Conservation (phyloP, 331 rosid genomes). For the Phaseolus coccineus region DNA sequence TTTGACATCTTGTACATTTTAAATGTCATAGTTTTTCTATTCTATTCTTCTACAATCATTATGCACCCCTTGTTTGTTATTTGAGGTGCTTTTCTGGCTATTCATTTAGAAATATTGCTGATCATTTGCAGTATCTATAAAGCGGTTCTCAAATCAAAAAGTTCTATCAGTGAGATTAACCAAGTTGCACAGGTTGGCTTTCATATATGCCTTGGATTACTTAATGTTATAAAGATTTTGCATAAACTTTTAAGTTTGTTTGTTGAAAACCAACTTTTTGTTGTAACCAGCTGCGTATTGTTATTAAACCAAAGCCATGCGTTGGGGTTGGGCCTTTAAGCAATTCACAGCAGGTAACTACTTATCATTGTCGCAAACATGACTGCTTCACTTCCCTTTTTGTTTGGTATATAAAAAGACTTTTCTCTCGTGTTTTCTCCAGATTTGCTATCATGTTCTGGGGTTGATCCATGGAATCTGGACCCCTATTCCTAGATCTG, state of each 20-base stretch:
- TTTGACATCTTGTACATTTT: constrained; percentile 37
- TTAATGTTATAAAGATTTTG: constrained; percentile 34
- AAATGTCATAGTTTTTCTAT: constrained; percentile 12
- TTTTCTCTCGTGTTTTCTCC: constrained; percentile 50
- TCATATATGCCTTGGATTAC: constrained; percentile 42
- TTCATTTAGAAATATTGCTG: constrained; percentile 37
- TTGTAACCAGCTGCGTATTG: constrained; percentile 80
- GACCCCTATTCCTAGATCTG: constrained; percentile 99
- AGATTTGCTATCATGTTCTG: constrained; percentile 98
- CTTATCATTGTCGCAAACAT: constrained; percentile 33
- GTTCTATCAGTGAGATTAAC: constrained; percentile 86
- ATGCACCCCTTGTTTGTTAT: constrained; percentile 33
- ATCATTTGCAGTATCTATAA: constrained; percentile 76
- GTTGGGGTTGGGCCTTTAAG: constrained; percentile 90
- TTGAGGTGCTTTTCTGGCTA: constrained; percentile 35
- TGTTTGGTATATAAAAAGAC: constrained; percentile 21
- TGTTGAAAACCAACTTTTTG: constrained; percentile 49
- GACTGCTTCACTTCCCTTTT: constrained; percentile 33
- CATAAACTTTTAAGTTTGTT: constrained; percentile 42
- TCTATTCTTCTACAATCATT: constrained; percentile 5
- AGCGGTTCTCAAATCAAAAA: constrained; percentile 80
- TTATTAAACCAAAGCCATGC: constrained; percentile 85
- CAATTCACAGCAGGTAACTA: constrained; percentile 81
- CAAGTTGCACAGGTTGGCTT: constrained; percentile 92
- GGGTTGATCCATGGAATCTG: constrained; percentile 96